phyloP scores from a whole-genome alignment of 2,329 filamentous ascomycete species.

The Teratosphaeria pseudoeucalypti region DNA sequence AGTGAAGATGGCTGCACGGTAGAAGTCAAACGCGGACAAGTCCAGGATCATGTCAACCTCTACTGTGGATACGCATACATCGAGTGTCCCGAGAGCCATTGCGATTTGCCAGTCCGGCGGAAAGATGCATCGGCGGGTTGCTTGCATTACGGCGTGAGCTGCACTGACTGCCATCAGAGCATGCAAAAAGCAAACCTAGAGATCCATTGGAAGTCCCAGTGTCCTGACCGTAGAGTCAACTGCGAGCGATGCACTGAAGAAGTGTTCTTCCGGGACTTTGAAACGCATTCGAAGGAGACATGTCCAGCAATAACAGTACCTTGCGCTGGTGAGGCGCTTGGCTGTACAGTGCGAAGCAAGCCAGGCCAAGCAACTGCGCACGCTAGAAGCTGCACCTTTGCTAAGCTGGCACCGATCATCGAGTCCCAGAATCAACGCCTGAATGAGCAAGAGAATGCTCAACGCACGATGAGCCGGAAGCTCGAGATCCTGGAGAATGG shows the following conservation, averaged over 20 bases:
- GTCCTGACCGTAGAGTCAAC: constrained; percentile 37
- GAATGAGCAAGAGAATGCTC: constrained; percentile 33
- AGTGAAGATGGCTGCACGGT: constrained; percentile 43
- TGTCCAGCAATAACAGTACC: constrained; percentile 34
- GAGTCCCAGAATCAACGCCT: constrained; percentile 32
- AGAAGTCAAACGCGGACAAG: constrained; percentile 44
- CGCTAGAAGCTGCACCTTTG: constrained; percentile 33
- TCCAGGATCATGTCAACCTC: constrained; percentile 49
- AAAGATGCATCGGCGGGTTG: constrained; percentile 46
- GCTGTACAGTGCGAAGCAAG: constrained; percentile 32
- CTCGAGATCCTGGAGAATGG: constrained; percentile 36
- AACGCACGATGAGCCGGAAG: constrained; percentile 34
- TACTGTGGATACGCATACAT: constrained; percentile 49
- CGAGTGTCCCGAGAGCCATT: constrained; percentile 41
- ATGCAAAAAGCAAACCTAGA: constrained; percentile 47
- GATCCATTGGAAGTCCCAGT: constrained; percentile 30
- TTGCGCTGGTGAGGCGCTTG: constrained; percentile 35
- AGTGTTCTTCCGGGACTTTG: constrained; percentile 33
- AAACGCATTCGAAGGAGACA: constrained; percentile 29
- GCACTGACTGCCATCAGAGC: constrained; percentile 42
- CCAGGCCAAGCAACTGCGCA: constrained; percentile 31
- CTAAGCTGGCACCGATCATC: constrained; percentile 36
- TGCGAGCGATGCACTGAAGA: constrained; percentile 35
- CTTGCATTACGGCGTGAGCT: constrained; percentile 43
- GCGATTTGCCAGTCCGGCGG: constrained; percentile 42